phyloP scores from a whole-genome alignment of 192 early-diverging fungal genomes.

The Geranomyces variabilis region DNA sequence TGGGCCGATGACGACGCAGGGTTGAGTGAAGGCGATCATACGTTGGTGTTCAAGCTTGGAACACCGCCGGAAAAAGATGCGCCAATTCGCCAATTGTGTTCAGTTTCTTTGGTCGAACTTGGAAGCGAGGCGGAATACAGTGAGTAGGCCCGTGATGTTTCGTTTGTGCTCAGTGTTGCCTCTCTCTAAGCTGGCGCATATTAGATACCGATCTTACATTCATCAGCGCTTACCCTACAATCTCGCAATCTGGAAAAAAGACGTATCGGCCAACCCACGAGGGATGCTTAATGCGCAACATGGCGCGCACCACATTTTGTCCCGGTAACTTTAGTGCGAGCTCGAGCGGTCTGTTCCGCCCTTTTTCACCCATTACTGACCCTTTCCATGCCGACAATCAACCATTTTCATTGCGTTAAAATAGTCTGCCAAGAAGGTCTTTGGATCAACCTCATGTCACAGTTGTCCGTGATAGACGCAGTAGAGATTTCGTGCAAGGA shows the following conservation, averaged over 20 bases:
- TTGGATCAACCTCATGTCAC: constrained; percentile 54
- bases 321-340: constrained; percentile 1
- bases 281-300: constrained; percentile 66
- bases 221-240: constrained; percentile 59
- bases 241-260: constrained; percentile 43
- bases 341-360: background rate
- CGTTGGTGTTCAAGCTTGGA: constrained; percentile 51
- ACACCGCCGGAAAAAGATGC: constrained; percentile 33
- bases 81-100: constrained; percentile 66
- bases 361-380: too few relatives aligned
- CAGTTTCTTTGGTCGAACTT: constrained; percentile 59
- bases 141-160: too few relatives aligned
- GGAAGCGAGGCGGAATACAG: constrained; percentile 39
- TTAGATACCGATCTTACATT: constrained; percentile 40
- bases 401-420: background rate
- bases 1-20: constrained; percentile 44
- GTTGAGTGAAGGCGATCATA: constrained; percentile 49
- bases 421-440: constrained; percentile 63
- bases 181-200: too few relatives aligned
- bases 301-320: constrained; percentile 53
- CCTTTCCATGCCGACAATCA: too few relatives aligned
- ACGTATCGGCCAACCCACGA: constrained; percentile 62
- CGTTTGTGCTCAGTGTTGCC: too few relatives aligned
- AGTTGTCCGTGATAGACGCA: constrained; percentile 54
- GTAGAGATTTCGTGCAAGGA: constrained; percentile 27